Conservation (phyloP, 768 basidiomycete species). For the Mycena kentingensis region DNA sequence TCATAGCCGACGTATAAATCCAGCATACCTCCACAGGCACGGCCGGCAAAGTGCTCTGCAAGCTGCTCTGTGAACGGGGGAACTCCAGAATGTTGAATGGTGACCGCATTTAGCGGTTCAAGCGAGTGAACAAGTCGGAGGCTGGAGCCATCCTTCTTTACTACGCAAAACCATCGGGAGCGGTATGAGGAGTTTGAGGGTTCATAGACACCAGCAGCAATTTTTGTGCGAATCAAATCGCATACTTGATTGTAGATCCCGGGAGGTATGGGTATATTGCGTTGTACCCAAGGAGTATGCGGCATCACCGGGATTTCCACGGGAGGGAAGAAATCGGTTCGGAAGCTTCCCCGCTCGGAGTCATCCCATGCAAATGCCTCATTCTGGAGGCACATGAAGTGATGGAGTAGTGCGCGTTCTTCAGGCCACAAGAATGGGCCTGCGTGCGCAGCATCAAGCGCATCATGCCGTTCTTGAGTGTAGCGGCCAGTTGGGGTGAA, state of each 20-base stretch:
- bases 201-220: neutral
- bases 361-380: constrained; percentile 22
- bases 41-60: constrained; percentile 20
- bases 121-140: constrained; percentile 19
- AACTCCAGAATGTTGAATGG: constrained; percentile 17
- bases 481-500: constrained; percentile 6
- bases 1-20: constrained; percentile 18
- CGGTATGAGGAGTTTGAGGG: no score
- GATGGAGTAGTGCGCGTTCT: constrained; percentile 8
- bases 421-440: constrained; percentile 17
- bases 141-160: constrained; percentile 20
- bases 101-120: no score
- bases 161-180: constrained; percentile 19
- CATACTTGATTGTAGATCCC: constrained; percentile 17
- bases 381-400: constrained; percentile 16
- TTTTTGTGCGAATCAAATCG: neutral
- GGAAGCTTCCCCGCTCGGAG: constrained; percentile 16
- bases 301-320: neutral
- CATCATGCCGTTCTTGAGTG: neutral
- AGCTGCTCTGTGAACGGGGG: constrained; percentile 15
- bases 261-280: constrained; percentile 23
- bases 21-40: constrained; percentile 2
- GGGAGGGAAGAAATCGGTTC: no score
- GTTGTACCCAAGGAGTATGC: neutral
- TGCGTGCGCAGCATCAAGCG: constrained; percentile 1